phyloP scores from a whole-genome alignment of 1,284 basidiomycete genomes.

The Ganoderma meredithae region DNA sequence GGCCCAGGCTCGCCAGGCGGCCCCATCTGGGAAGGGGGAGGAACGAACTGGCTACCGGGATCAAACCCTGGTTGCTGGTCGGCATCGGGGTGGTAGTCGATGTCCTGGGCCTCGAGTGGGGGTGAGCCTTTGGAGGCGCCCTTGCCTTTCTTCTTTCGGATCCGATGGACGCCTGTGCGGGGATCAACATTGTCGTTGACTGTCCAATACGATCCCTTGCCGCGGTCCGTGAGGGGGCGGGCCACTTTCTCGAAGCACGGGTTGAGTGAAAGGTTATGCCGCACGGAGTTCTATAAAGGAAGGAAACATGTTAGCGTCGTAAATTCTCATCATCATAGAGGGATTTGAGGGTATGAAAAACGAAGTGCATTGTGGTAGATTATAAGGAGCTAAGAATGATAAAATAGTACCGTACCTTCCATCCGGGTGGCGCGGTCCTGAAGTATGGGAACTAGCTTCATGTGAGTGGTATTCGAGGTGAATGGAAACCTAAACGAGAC shows the following conservation, averaged over 20 bases:
- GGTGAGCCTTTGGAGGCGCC: constrained; percentile 51
- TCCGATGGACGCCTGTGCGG: constrained; percentile 83
- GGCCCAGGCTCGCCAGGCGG: constrained; percentile 63
- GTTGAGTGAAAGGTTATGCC: constrained; percentile 93
- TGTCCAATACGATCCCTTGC: constrained; percentile 88
- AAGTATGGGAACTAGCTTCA: constrained; percentile 80
- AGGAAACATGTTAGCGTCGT: constrained; percentile 38
- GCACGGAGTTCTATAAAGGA: constrained; percentile 82
- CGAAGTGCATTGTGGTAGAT: not conserved
- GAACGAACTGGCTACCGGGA: constrained; percentile 60
- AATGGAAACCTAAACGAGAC: constrained; percentile 10
- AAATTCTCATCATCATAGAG: not conserved
- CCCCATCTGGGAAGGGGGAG: constrained; percentile 53
- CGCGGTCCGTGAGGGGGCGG: constrained; percentile 86
- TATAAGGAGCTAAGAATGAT: constrained; percentile 5
- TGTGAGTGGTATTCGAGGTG: constrained; percentile 13
- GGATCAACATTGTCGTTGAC: constrained; percentile 88
- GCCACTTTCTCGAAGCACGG: constrained; percentile 94
- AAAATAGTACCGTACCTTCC: constrained; percentile 69
- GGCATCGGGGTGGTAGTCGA: constrained; percentile 63
- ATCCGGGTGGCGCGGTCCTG: constrained; percentile 79
- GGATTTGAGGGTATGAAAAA: not conserved
- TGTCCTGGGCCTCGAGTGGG: constrained; percentile 45
- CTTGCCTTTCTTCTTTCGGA: constrained; percentile 83
- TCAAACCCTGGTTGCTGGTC: constrained; percentile 51